These are phyloP conservation scores for Alternaria infectoria DNA, from an alignment of 2,329 filamentous ascomycete genomes.

Conservation along the genomic window DNA sequence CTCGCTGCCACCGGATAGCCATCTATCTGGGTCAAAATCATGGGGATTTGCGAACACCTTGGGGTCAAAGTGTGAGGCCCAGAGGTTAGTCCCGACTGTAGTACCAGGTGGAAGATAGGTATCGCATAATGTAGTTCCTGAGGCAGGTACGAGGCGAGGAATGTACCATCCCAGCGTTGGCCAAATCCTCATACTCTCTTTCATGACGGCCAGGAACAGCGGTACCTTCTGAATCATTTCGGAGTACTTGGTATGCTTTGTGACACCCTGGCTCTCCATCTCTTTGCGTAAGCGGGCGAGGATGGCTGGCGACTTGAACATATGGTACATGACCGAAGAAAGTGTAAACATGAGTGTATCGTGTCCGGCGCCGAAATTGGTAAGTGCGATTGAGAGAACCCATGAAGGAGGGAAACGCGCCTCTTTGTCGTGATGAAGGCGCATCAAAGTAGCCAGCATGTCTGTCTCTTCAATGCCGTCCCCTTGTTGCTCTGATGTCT, in stretches of 20 bases:
- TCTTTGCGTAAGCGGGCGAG: neutral
- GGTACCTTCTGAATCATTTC: neutral
- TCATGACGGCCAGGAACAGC: fast-evolving
- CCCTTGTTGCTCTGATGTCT: neutral
- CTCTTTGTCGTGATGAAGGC: neutral
- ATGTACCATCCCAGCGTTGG: neutral
- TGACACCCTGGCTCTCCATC: neutral
- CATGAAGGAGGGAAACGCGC: neutral
- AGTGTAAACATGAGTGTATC: neutral
- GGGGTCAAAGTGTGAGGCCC: neutral
- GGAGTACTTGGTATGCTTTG: neutral
- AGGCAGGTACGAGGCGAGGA: neutral
- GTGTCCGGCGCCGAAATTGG: neutral
- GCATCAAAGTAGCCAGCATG: neutral
- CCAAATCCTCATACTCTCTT: neutral
- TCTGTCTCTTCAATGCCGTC: neutral
- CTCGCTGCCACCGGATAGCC: neutral
- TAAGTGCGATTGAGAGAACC: neutral
- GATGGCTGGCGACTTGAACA: neutral
- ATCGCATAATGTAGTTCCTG: neutral
- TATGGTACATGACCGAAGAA: neutral
- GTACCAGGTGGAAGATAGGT: neutral
- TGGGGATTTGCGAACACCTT: neutral
- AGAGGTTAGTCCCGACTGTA: neutral
- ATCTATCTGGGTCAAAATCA: neutral